Conservation (phyloP, 2,329 filamentous ascomycete species). For the Fusarium succisae region DNA sequence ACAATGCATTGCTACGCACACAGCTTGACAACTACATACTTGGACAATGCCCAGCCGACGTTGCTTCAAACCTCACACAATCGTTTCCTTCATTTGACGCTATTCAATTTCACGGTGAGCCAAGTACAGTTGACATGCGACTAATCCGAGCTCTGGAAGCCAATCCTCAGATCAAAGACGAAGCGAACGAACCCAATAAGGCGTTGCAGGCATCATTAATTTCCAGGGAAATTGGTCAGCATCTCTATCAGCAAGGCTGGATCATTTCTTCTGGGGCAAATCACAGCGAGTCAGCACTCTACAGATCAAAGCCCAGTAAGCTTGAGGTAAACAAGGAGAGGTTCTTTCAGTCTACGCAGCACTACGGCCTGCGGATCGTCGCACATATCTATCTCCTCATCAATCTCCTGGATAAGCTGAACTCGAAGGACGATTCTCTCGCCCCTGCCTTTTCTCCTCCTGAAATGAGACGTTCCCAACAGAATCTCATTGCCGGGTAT, state of each 20-base stretch:
- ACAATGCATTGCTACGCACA: conserved; percentile 83
- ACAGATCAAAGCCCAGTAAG: conserved; percentile 34
- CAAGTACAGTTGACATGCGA: conserved; percentile 60
- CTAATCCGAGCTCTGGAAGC: conserved; percentile 70
- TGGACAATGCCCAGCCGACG: conserved; percentile 61
- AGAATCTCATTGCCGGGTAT: conserved; percentile 84
- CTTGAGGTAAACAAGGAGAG: conserved; percentile 53
- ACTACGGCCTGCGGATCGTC: conserved; percentile 73
- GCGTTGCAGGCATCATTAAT: conserved; percentile 81
- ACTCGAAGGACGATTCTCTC: conserved; percentile 27
- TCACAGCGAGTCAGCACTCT: conserved; percentile 42
- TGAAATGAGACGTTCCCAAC: conserved; percentile 60
- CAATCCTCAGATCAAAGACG: conserved; percentile 62
- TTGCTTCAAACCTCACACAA: conserved; percentile 63
- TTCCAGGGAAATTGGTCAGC: conserved; percentile 66
- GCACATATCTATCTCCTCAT: conserved; percentile 73
- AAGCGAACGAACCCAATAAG: conserved; percentile 74
- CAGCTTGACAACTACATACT: conserved; percentile 80
- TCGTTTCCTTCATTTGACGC: conserved; percentile 73
- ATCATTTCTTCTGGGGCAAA: conserved; percentile 43
- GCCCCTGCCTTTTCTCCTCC: conserved; percentile 17
- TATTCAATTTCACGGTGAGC: conserved; percentile 68
- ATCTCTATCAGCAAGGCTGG: conserved; percentile 68
- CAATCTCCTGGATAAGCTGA: conserved; percentile 72
- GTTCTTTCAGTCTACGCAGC: conserved; percentile 65